A percentile compares a stretch with the other conserved stretches of the same genome.
Evolutionary conservation across 306 rosid genomes (phyloP).

Genomic region (Sophora flavescens): DNA sequence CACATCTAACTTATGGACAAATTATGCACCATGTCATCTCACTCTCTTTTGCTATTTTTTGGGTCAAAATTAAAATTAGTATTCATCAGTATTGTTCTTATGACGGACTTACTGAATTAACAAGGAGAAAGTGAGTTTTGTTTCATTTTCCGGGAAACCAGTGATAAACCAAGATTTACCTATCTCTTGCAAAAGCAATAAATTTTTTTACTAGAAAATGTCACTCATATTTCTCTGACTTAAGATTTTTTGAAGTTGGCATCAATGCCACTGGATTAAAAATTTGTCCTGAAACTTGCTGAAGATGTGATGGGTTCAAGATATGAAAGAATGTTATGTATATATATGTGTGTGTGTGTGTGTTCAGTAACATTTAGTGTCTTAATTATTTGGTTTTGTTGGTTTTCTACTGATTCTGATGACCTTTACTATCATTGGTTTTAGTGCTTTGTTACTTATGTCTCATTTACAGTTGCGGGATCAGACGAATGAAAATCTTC

Average conservation of each 20-base stretch:
- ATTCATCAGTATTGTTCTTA: not conserved
- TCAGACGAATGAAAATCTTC: slow-evolving; percentile 64
- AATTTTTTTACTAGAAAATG: not conserved
- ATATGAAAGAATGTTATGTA: not conserved
- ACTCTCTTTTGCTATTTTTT: not conserved
- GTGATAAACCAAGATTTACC: not conserved
- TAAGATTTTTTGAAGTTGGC: slow-evolving; percentile 16
- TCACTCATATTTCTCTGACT: not conserved
- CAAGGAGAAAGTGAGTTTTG: not conserved
- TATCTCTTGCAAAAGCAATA: not conserved
- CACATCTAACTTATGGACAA: not conserved
- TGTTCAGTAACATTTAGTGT: not conserved
- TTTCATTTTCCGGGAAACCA: no score
- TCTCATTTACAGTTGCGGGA: slow-evolving; percentile 60
- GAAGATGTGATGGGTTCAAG: not conserved
- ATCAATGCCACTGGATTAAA: not conserved
- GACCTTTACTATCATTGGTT: not conserved
- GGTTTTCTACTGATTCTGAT: not conserved
- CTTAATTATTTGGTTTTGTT: not conserved
- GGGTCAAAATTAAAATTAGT: not conserved
- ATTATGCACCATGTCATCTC: not conserved
- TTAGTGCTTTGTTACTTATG: slow-evolving; percentile 17
- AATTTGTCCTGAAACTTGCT: not conserved
- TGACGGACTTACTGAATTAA: not conserved
- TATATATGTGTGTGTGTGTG: not conserved